Percentiles rank a stretch among this genome's conserved stretches.
Evolutionary conservation across 2,329 filamentous ascomycete species (phyloP).

Genomic region (Ophiostoma australiae): DNA sequence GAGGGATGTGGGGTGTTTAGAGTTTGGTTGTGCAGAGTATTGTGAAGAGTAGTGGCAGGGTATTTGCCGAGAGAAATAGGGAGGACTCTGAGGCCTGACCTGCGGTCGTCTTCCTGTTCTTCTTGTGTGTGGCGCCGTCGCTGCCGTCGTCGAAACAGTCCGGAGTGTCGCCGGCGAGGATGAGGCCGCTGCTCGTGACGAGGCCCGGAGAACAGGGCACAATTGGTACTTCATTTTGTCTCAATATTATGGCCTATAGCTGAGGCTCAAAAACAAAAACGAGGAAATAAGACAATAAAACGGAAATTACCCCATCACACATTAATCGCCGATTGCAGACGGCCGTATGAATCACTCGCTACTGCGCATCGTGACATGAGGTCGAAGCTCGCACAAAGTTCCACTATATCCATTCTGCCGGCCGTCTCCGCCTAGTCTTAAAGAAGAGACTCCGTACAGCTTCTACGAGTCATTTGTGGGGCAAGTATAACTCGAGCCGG

Average conservation of each 20-base stretch:
- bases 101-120: not conserved
- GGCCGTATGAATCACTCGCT: constrained; percentile 9
- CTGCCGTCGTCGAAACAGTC: not conserved
- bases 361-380: constrained; percentile 3
- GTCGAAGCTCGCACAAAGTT: not conserved
- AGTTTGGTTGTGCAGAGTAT: not conserved
- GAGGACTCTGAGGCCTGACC: not conserved
- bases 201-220: constrained; percentile 1
- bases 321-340: not conserved
- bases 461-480: not conserved
- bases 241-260: not conserved
- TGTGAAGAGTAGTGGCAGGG: not conserved
- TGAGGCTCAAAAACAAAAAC: not conserved
- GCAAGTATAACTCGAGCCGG: not conserved
- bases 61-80: not conserved
- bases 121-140: not conserved
- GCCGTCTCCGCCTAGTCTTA: not conserved
- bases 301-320: not conserved
- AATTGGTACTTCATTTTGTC: not conserved
- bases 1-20: constrained; percentile 37
- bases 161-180: not conserved
- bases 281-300: not conserved
- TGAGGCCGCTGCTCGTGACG: not conserved
- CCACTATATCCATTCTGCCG: constrained; percentile 9
- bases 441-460: not conserved